These are phyloP conservation scores for Boletus sp. DNA, from an alignment of 1,284 basidiomycete species.

Conservation along the genomic window DNA sequence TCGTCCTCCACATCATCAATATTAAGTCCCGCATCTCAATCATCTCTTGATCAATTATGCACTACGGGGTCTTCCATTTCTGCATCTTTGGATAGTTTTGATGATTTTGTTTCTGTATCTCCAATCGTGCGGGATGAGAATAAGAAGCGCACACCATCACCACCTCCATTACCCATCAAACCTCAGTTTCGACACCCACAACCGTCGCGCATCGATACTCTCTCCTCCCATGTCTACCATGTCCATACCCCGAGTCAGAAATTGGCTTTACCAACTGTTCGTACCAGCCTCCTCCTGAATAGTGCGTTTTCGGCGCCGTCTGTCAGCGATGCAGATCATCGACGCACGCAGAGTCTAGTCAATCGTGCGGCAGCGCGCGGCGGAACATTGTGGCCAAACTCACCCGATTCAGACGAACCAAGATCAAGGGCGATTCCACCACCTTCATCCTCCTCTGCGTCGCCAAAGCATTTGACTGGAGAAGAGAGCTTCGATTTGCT, in stretches of 20 bases:
- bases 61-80: conserved; percentile 18
- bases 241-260: conserved; percentile 21
- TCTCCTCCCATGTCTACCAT: conserved; percentile 13
- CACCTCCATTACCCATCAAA: conserved; percentile 44
- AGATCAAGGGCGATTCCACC: conserved; percentile 19
- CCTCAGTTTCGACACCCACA: conserved; percentile 7
- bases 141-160: conserved; percentile 36
- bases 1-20: conserved; percentile 30
- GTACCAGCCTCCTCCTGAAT: conserved; percentile 23
- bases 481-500: conserved; percentile 19
- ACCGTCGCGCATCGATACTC: conserved; percentile 13
- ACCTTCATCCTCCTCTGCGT: conserved; percentile 46
- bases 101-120: conserved; percentile 41
- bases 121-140: conserved; percentile 12
- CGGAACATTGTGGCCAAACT: conserved; percentile 60
- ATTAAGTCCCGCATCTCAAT: conserved; percentile 27
- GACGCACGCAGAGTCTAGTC: conserved; percentile 53
- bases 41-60: conserved; percentile 25
- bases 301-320: conserved; percentile 18
- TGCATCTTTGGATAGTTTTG: conserved; percentile 42
- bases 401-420: conserved; percentile 25
- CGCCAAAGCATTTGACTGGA: conserved; percentile 27
- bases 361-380: conserved; percentile 48
- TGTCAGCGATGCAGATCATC: conserved; percentile 35
- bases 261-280: conserved; percentile 18